phyloP scores from a whole-genome alignment of 495 filamentous ascomycete genomes.

The Neurospora sp. region DNA sequence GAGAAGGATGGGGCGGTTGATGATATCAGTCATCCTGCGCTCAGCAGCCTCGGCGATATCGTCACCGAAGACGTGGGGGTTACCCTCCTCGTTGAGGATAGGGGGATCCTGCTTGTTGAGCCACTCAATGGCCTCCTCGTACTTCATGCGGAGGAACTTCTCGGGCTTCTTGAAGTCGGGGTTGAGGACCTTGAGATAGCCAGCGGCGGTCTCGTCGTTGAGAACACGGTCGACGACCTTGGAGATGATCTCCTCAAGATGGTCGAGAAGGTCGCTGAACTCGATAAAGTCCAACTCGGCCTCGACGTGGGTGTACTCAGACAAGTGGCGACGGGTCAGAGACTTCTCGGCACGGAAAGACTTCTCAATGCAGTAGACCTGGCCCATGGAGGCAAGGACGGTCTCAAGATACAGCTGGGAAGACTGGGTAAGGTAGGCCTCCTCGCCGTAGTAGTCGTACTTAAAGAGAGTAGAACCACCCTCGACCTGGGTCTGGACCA shows the following conservation, averaged over 20 bases:
- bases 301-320: slow-evolving; percentile 87
- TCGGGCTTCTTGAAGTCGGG: slow-evolving; percentile 69
- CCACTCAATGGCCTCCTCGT: slow-evolving; percentile 91
- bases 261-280: slow-evolving; percentile 83
- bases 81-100: slow-evolving; percentile 84
- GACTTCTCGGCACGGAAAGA: slow-evolving; percentile 98
- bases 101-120: slow-evolving; percentile 64
- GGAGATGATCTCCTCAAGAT: slow-evolving; percentile 85
- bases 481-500: slow-evolving; percentile 99
- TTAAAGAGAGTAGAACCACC: slow-evolving; percentile 91
- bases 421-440: slow-evolving; percentile 91
- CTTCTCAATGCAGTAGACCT: slow-evolving; percentile 96
- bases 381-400: slow-evolving; percentile 76
- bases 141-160: slow-evolving; percentile 91
- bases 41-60: slow-evolving; percentile 98
- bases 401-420: slow-evolving; percentile 98
- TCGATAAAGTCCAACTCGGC: slow-evolving; percentile 93
- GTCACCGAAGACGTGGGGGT: slow-evolving; percentile 85
- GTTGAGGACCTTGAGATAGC: slow-evolving; percentile 75
- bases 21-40: slow-evolving; percentile 91
- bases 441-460: slow-evolving; percentile 89
- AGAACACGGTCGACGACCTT: slow-evolving; percentile 70
- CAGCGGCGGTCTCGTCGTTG: slow-evolving; percentile 57
- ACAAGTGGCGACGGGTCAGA: slow-evolving; percentile 85
- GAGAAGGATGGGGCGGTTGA: slow-evolving; percentile 90